Conservation (phyloP, 139 green algal species). For the Chlamydomonas eustigma region DNA sequence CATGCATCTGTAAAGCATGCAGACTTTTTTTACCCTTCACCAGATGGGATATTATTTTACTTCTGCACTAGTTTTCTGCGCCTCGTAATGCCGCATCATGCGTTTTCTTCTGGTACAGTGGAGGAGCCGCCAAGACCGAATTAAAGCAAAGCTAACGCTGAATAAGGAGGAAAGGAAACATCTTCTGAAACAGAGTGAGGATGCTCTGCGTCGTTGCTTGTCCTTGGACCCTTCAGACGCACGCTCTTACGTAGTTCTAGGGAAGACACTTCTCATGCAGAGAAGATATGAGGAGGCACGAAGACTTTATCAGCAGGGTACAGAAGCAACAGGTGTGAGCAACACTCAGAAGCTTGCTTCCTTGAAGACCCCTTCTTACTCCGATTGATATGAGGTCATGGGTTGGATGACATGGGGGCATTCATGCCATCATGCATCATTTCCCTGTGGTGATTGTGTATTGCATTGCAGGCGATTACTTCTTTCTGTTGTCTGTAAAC, state of each 20-base stretch:
- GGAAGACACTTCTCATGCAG: constrained; percentile 71
- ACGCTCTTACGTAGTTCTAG: constrained; percentile 86
- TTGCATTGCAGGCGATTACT: too few species aligned
- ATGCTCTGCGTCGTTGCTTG: constrained; percentile 50
- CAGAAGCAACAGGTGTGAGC: constrained; percentile 58
- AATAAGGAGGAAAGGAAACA: constrained; percentile 24
- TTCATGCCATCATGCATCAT: too few species aligned
- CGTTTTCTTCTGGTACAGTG: too few species aligned
- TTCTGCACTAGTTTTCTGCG: too few species aligned
- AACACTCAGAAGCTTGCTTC: not conserved
- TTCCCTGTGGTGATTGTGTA: too few species aligned
- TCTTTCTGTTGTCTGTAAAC: too few species aligned
- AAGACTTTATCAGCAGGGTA: constrained; percentile 83
- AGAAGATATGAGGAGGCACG: constrained; percentile 76
- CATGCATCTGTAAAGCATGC: too few species aligned
- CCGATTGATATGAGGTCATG: too few species aligned
- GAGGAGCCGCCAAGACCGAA: constrained; percentile 46
- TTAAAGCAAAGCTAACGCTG: constrained; percentile 22
- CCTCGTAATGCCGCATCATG: too few species aligned
- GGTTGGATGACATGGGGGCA: too few species aligned
- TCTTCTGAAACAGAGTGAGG: constrained; percentile 48
- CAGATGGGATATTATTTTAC: too few species aligned
- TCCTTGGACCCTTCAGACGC: constrained; percentile 71
- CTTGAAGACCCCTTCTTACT: not conserved
- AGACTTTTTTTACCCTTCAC: too few species aligned